Conservation (phyloP, 176 grass and related monocot genomes). For the Musa beccarii region DNA sequence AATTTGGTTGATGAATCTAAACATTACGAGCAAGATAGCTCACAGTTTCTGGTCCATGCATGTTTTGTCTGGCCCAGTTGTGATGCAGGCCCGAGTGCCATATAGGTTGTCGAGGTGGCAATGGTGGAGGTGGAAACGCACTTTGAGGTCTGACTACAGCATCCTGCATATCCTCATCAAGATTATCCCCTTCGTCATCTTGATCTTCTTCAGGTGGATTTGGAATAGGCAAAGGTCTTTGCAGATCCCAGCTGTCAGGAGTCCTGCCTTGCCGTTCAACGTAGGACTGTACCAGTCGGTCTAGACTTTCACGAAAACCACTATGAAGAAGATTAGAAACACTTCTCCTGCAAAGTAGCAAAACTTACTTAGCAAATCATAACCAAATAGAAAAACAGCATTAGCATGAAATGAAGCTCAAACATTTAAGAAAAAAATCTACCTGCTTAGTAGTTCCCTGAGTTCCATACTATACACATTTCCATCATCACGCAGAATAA, state of each 20-base stretch:
- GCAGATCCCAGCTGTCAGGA: slow-evolving; percentile 58
- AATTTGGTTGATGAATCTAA: not conserved
- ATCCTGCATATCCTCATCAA: slow-evolving; percentile 29
- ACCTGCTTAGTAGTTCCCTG: slow-evolving; percentile 88
- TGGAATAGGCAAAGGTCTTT: slow-evolving; percentile 36
- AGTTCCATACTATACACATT: slow-evolving; percentile 82
- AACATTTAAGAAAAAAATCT: slow-evolving; percentile 6
- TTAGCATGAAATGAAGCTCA: slow-evolving; percentile 9
- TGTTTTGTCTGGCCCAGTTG: slow-evolving; percentile 82
- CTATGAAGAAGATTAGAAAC: slow-evolving; percentile 96
- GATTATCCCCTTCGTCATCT: slow-evolving; percentile 21
- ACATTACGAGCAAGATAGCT: slow-evolving; percentile 29
- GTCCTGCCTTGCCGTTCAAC: slow-evolving; percentile 64
- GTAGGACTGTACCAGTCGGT: slow-evolving; percentile 75
- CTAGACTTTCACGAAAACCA: slow-evolving; percentile 84
- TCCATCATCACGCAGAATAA: slow-evolving; percentile 62
- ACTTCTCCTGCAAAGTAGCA: slow-evolving; percentile 54
- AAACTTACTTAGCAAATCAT: not conserved
- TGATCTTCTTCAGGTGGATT: slow-evolving; percentile 28
- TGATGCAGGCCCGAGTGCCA: slow-evolving; percentile 71
- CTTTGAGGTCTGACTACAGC: slow-evolving; percentile 31
- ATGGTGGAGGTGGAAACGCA: slow-evolving; percentile 64
- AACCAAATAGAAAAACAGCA: not conserved
- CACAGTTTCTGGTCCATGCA: slow-evolving; percentile 79
- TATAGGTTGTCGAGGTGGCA: slow-evolving; percentile 60